Evolutionary conservation across 176 grass and related monocot genomes (phyloP).

Genomic region (Cocos nucifera): DNA sequence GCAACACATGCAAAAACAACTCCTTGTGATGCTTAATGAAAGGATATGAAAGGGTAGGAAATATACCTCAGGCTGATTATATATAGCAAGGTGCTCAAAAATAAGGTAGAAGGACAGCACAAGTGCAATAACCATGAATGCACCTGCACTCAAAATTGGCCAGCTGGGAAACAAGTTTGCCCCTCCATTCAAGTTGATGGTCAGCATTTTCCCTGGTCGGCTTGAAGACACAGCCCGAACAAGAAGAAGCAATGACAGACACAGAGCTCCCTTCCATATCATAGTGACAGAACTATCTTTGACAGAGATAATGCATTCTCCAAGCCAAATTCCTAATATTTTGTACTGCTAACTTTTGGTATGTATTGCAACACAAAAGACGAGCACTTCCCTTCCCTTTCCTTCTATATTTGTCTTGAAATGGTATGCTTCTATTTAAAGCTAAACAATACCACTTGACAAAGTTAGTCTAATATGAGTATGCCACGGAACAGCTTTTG

Average conservation of each 20-base stretch:
- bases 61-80: slow-evolving; percentile 87
- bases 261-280: slow-evolving; percentile 46
- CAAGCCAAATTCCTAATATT: slow-evolving; percentile 5
- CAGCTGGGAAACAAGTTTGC: slow-evolving; percentile 54
- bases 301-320: background rate
- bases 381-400: no score
- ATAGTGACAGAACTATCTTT: slow-evolving; percentile 28
- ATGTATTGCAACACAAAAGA: no score
- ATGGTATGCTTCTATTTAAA: no score
- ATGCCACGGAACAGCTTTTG: no score
- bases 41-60: background rate
- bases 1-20: no score
- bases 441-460: no score
- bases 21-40: background rate
- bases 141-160: slow-evolving; percentile 78
- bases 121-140: slow-evolving; percentile 51
- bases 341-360: no score
- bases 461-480: no score
- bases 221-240: slow-evolving; percentile 49
- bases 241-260: slow-evolving; percentile 47
- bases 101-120: slow-evolving; percentile 81
- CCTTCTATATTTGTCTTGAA: no score
- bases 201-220: slow-evolving; percentile 51
- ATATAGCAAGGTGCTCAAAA: slow-evolving; percentile 71
- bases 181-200: slow-evolving; percentile 32